phyloP scores from a whole-genome alignment of 306 rosid genomes.

The Malus domestica region ASM211411v1 NC_041797.1:9192501-9193000 shows the following conservation, averaged over 20 bases:
- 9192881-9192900: neutral
- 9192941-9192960: neutral
- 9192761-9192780: constrained; percentile 1
- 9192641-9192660: constrained; percentile 56
- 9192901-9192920: constrained; percentile 9
- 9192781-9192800: constrained; percentile 24
- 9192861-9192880: constrained; percentile 8
- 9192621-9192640: constrained; percentile 49
- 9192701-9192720: constrained; percentile 34
- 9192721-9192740: constrained; percentile 3
- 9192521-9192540: constrained; percentile 60
- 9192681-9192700: constrained; percentile 34
- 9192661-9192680: constrained; percentile 42
- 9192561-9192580: constrained; percentile 70
- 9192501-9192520: constrained; percentile 76
- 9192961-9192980: constrained; percentile 2
- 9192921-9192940: neutral
- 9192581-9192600: constrained; percentile 63
- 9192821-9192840: neutral
- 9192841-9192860: neutral
- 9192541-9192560: constrained; percentile 85
- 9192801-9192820: neutral
- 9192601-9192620: constrained; percentile 79
- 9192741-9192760: constrained; percentile 68
- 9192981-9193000: neutral